These are phyloP conservation scores for Solanum hybrid DNA, from an alignment of 305 asterid genomes.

Conservation along the genomic window DNA sequence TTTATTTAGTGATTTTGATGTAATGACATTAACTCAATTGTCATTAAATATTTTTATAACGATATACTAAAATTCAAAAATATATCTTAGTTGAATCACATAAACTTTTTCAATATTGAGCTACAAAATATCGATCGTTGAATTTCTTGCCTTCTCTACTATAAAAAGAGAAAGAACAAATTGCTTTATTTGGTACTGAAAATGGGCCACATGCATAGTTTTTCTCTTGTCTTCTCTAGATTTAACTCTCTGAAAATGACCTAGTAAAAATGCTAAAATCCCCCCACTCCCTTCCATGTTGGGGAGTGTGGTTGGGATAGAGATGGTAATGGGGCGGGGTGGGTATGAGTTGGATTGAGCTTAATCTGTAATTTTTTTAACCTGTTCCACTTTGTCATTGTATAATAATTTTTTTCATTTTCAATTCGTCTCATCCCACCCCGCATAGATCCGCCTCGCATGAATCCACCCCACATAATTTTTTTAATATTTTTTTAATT, in stretches of 20 bases:
- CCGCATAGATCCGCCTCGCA: no score
- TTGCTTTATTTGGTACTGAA: background rate
- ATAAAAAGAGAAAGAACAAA: background rate
- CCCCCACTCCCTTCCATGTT: background rate
- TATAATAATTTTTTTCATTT: no score
- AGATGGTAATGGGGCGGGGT: no score
- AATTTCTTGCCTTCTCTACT: background rate
- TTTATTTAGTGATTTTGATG: background rate
- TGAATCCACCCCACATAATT: no score
- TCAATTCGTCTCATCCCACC: no score
- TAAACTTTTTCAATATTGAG: background rate
- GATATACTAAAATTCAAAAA: no score
- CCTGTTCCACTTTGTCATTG: no score
- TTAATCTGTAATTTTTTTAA: no score
- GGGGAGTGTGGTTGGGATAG: background rate
- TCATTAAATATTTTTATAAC: background rate
- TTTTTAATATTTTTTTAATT: no score
- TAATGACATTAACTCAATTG: background rate
- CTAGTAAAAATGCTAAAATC: background rate
- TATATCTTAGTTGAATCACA: no score
- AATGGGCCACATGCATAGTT: background rate
- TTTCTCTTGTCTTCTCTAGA: background rate
- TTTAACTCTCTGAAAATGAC: background rate
- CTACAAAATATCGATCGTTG: background rate
- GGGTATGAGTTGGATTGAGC: no score